Evolutionary conservation across 2,329 filamentous ascomycete genomes (phyloP).

Genomic region (Fusarium liriodendri): DNA sequence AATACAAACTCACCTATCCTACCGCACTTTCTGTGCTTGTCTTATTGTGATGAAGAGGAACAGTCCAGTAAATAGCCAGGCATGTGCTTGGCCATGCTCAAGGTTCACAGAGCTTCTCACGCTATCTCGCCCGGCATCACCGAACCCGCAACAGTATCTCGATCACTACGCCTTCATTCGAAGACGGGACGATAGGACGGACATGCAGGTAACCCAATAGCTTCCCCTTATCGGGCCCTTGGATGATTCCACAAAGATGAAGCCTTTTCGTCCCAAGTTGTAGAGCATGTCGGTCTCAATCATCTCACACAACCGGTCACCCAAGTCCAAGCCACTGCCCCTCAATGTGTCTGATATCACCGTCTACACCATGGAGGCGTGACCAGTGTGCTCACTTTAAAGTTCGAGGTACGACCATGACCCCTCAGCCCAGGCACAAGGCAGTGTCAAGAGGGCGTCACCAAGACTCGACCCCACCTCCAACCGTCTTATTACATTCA

Average conservation of each 20-base stretch:
- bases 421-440: background rate
- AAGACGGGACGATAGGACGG: background rate
- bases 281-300: background rate
- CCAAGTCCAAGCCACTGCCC: background rate
- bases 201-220: background rate
- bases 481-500: too few species aligned
- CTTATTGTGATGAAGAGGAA: background rate
- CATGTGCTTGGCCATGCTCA: too few species aligned
- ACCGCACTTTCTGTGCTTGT: background rate
- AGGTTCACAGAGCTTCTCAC: background rate
- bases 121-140: background rate
- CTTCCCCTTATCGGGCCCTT: background rate
- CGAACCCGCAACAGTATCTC: background rate
- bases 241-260: background rate
- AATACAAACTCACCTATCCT: slow-evolving; percentile 22
- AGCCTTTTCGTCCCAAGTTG: background rate
- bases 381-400: background rate
- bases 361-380: background rate
- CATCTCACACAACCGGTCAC: background rate
- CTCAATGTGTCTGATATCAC: background rate
- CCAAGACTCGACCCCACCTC: background rate
- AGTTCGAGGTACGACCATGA: background rate
- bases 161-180: background rate
- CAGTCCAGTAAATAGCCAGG: too few species aligned
- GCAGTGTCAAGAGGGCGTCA: background rate